Conservation (phyloP, 2,329 filamentous ascomycete genomes). For the Ophiobolus disseminans region DNA sequence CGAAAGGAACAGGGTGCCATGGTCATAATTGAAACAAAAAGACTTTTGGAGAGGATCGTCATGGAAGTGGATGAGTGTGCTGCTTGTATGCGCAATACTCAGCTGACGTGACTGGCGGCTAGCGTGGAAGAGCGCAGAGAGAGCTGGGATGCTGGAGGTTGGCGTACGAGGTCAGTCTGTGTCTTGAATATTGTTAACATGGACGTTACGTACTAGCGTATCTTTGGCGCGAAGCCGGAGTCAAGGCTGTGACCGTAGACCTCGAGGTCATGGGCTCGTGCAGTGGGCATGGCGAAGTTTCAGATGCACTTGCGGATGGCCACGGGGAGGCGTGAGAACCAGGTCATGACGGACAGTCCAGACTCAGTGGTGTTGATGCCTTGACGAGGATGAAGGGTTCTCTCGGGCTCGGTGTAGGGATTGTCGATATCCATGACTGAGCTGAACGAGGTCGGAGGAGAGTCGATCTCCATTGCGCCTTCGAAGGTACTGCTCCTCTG, state of each 20-base stretch:
- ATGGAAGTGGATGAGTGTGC: constrained; percentile 11
- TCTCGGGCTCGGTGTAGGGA: neutral
- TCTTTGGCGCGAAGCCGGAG: constrained; percentile 1
- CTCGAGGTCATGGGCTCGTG: constrained; percentile 22
- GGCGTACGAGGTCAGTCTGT: no score
- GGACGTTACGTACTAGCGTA: no score
- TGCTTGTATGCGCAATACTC: constrained; percentile 14
- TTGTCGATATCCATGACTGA: neutral
- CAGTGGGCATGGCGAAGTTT: constrained; percentile 7
- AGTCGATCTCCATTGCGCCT: neutral
- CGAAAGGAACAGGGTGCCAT: constrained; percentile 18
- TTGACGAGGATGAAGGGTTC: no score
- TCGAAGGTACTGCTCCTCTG: neutral
- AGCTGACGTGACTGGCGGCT: constrained; percentile 10
- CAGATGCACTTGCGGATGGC: constrained; percentile 8
- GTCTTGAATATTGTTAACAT: no score
- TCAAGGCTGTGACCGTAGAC: constrained; percentile 15
- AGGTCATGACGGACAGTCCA: neutral
- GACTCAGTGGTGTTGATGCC: no score
- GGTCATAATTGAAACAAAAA: constrained; percentile 19
- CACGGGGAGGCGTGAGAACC: constrained; percentile 9
- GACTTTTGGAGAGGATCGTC: neutral
- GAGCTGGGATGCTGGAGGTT: constrained; percentile 13
- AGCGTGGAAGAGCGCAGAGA: constrained; percentile 16
- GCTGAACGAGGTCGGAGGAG: neutral